Evolutionary conservation across 306 rosid genomes (phyloP), one percentile per base, ranked within the genome.

Genomic region (Castanea mollissima): DNA sequence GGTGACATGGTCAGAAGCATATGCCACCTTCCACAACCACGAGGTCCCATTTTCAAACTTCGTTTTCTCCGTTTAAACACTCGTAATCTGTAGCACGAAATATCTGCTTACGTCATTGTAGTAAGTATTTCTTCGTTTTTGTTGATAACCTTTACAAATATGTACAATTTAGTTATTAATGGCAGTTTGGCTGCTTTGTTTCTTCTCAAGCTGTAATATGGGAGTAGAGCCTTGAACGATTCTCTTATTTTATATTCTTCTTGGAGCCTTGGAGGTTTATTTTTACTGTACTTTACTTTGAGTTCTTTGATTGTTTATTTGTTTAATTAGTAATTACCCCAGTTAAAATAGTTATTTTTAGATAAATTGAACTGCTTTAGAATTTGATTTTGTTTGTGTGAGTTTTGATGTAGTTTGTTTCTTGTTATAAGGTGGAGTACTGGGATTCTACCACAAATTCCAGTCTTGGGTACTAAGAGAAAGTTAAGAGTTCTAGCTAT

Each of bases 1-100:
- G 78, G 62, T 64, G 86, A 85, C 89, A 74, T 77, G 83, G 90
- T 90, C 92, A 75, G 78, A 79, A 27, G 38, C 62, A 72, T 46
- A 76, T 38, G 46, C 77, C 46, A 56, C 72, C 51, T 27, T 60
- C 29, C 6, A 31, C 76, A 15, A 82, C 46, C 4, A 31, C 63
- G 13, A 83, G 55, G 75, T 63, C 27, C 20, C 76, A 20, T 25
- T 5, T 75, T 60, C 27, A 59, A 9, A 59, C 31, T 7, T 20
- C 55, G 35, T 54, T 83, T 83, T 57, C 76, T 65, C 73, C 20
- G 71, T 38, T 29, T n/a, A 59, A 10, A 72, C 20, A 58, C 23
- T 58, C 29, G 27, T 25, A 1, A 58, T 38, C 46, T 38, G 46
- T 38, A 38, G 46, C 8, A 60, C 11, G 27, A 23, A 19, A 35